phyloP scores from a whole-genome alignment of 75 land plant genomes.

The Cryptomeria japonica region DNA sequence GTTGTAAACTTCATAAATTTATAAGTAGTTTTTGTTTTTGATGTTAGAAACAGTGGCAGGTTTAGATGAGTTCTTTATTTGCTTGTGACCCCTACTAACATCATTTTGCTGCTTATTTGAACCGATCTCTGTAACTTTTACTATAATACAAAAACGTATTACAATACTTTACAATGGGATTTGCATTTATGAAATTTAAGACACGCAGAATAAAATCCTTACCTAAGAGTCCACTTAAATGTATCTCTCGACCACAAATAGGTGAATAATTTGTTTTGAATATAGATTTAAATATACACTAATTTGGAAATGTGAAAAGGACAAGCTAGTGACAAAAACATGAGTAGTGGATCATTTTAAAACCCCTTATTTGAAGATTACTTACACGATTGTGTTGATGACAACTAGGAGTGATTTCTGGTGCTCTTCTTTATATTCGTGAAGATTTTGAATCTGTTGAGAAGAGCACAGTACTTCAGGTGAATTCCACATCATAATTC shows the following conservation, averaged over 20 bases:
- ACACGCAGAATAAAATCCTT: neutral
- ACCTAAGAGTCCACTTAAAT: neutral
- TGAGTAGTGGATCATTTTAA: neutral
- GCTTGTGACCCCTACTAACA: neutral
- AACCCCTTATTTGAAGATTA: neutral
- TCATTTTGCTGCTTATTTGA: neutral
- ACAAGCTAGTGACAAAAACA: neutral
- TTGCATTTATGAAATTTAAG: neutral
- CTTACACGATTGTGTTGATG: slow-evolving; percentile 2
- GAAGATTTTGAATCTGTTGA: slow-evolving; percentile 36
- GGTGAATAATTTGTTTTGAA: neutral
- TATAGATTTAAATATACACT: neutral
- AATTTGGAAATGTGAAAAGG: neutral
- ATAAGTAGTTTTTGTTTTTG: neutral
- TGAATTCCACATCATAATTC: slow-evolving; percentile 7
- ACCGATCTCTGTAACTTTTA: neutral
- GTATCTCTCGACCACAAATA: neutral
- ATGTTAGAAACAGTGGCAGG: neutral
- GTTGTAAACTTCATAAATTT: neutral
- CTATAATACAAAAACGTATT: neutral
- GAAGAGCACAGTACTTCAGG: slow-evolving; percentile 40
- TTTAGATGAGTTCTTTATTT: neutral
- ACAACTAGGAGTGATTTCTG: slow-evolving; percentile 26
- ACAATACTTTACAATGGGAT: neutral
- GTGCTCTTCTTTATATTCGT: slow-evolving; percentile 42